Evolutionary conservation across 2,329 filamentous ascomycete genomes (phyloP), one percentile per base, ranked within the genome.

Genomic region (Arachnopeziza araneosa): DNA sequence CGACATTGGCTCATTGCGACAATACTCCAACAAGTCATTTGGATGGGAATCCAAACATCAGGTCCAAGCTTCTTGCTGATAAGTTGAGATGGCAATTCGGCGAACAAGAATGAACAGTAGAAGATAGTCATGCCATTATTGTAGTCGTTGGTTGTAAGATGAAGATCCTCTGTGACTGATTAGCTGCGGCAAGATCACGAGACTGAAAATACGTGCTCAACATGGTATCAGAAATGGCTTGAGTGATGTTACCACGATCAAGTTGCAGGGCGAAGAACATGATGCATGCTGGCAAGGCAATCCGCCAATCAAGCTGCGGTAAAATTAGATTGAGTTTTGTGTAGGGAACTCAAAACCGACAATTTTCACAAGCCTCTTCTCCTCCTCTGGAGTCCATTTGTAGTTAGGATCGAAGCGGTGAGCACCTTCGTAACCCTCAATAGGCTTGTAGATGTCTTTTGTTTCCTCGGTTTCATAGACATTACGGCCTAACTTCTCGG

Each of bases 61-160:
- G 78, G 77, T 0, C 79, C 79, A 23, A 80, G 57, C 63, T 78
- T 79, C 69, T 87, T 87, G 52, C 77, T 79, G n/a, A 86, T 67
- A 9, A 87, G 76, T 66, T 86, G 83, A 0, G 83, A 86, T 0
- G 84, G 84, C 1, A 87, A 73, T 65, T 87, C 84, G 0, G 83
- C 81, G 7, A 78, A 70, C 1, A 86, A 70, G 63, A 85, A 85
- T 0, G 76, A 75, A 5, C 83, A 69, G 0, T 77, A 73, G 63
- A 82, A 84, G 56, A 85, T 77, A 0, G 79, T 82, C 60, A 82
- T 78, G 6, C 81, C 82, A 21, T 78, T 70, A 65, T 83, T 83
- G 60, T 74, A 75, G 53, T 76, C 80, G 68, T 79, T 75, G 1
- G 75, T 78, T 19, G 69, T 74, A 58, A 79, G 59, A 1, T 70